A percentile compares a stretch with the other conserved stretches of the same genome.
Conservation (phyloP, 2,329 filamentous ascomycete species). For the Stachybotrys chartarum region DNA sequence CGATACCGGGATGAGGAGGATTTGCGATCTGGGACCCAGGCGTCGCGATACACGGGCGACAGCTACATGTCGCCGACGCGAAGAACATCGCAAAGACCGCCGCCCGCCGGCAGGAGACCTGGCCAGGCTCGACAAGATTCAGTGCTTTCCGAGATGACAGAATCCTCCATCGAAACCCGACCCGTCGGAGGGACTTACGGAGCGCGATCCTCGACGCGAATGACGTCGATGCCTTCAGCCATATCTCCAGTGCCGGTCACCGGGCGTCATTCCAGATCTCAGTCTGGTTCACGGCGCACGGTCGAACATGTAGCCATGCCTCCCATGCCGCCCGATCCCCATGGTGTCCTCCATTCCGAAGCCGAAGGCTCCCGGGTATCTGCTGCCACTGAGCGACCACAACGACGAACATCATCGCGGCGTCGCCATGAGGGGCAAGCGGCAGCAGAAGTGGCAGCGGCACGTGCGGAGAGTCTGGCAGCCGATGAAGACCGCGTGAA, state of each 20-base stretch:
- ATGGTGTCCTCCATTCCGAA: slow-evolving; percentile 29
- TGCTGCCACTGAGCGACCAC: slow-evolving; percentile 24
- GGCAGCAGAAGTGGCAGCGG: slow-evolving; percentile 39
- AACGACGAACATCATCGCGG: slow-evolving; percentile 37
- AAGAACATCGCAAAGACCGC: slow-evolving; percentile 21
- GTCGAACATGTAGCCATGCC: slow-evolving; percentile 41
- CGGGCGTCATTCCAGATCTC: slow-evolving; percentile 21
- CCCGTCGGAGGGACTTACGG: slow-evolving; percentile 18
- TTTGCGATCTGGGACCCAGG: slow-evolving; percentile 49
- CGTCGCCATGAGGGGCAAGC: slow-evolving; percentile 34
- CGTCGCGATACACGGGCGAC: slow-evolving; percentile 64
- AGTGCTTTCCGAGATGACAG: slow-evolving; percentile 25
- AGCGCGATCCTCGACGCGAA: slow-evolving; percentile 3
- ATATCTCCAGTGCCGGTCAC: slow-evolving; percentile 14
- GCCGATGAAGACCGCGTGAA: slow-evolving; percentile 35
- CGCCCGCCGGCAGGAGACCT: slow-evolving; percentile 19
- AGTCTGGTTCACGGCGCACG: slow-evolving; percentile 33
- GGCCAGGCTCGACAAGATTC: slow-evolving; percentile 17
- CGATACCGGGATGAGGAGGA: slow-evolving; percentile 44
- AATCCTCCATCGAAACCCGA: slow-evolving; percentile 25
- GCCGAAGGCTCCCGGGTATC: slow-evolving; percentile 21
- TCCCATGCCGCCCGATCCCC: slow-evolving; percentile 44
- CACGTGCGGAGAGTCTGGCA: slow-evolving; percentile 39
- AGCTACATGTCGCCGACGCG: slow-evolving; percentile 47
- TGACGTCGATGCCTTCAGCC: slow-evolving; percentile 8